Base-by-base conservation (phyloP, 225 moss, liverwort and hornwort species). In the Thuidium tamariscinum region DNA sequence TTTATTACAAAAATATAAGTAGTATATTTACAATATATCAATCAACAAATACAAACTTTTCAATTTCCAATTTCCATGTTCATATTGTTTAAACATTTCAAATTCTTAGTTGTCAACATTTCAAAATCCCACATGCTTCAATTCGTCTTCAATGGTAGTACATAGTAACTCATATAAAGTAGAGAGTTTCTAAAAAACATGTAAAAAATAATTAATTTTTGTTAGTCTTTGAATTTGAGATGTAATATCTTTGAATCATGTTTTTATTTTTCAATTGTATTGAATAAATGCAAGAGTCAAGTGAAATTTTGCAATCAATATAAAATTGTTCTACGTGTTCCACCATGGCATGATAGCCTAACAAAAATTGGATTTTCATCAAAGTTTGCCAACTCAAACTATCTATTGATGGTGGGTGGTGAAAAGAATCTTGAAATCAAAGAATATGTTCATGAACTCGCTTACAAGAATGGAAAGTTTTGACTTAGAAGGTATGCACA, bases 401-500 rank as follows among this genome's bases (percentile, higher is more conserved):
- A 79, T 79, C 30, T 5, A 42, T 41, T 60, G 17, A 59, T 60
- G 52, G 60, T 42, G 13, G 5, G 30, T 29, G 8, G 30, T 79
- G 7, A 3, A 4, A 30, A 13, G 13, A 42, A 42, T 30, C 4
- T 42, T 0, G 1, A 46, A 63, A 79, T 32, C 16, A 32, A 63
- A 34, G 10, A 80, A 21, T 2, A 17, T 71, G 17, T 3, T 44
- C 2, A 5, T 3, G 3, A 27, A 1, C 15, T 16, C 1, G 0
- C 5, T 70, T 0, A 0, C 17, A 46, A 46, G 0, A 29, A 46
- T n/a, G 5, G 2, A 1, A 0, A 11, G 46, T 46, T 72, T 30
- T 46, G 6, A 29, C 4, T 10, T 27, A 8, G 26, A 71, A 49
- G 3, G 30, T 46, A 6, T 11, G 4, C 7, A 1, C 30, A 48